Evolutionary conservation across 805 yeast genomes (phyloP).

Genomic region (Schizosaccharomyces japonicus): DNA sequence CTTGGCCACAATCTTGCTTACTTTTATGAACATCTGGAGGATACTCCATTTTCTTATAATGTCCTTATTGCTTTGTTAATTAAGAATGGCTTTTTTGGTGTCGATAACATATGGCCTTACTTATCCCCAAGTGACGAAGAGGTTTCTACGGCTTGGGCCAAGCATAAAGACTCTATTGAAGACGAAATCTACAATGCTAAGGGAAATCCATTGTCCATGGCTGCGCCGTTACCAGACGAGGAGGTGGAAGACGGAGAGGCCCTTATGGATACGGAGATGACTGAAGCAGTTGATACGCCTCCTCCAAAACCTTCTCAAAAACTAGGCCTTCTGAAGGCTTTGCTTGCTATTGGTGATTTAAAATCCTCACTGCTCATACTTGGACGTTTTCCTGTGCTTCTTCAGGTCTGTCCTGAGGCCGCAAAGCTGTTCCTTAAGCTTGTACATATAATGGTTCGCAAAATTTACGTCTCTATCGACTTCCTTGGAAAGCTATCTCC

Average conservation of each 20-base stretch:
- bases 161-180: slow-evolving; percentile 26
- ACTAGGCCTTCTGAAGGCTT: slow-evolving; percentile 25
- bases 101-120: slow-evolving; percentile 34
- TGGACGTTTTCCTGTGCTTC: slow-evolving; percentile 36
- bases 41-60: slow-evolving; percentile 24
- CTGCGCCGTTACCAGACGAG: slow-evolving; percentile 57
- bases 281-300: background rate
- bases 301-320: slow-evolving; percentile 16
- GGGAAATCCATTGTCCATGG: slow-evolving; percentile 63
- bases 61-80: slow-evolving; percentile 32
- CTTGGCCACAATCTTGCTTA: slow-evolving; percentile 24
- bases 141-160: slow-evolving; percentile 22
- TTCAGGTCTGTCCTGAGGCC: slow-evolving; percentile 28
- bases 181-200: slow-evolving; percentile 35
- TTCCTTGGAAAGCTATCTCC: background rate
- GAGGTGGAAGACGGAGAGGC: background rate
- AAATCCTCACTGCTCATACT: slow-evolving; percentile 38
- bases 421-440: slow-evolving; percentile 26
- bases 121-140: slow-evolving; percentile 29
- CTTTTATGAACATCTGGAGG: slow-evolving; percentile 16
- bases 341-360: slow-evolving; percentile 19
- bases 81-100: slow-evolving; percentile 40
- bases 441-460: slow-evolving; percentile 25
- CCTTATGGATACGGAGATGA: background rate
- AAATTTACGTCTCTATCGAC: slow-evolving; percentile 18